Evolutionary conservation across 2,329 filamentous ascomycete species (phyloP), one percentile per base, ranked within the genome.

Genomic region (Davidsoniella virescens): DNA sequence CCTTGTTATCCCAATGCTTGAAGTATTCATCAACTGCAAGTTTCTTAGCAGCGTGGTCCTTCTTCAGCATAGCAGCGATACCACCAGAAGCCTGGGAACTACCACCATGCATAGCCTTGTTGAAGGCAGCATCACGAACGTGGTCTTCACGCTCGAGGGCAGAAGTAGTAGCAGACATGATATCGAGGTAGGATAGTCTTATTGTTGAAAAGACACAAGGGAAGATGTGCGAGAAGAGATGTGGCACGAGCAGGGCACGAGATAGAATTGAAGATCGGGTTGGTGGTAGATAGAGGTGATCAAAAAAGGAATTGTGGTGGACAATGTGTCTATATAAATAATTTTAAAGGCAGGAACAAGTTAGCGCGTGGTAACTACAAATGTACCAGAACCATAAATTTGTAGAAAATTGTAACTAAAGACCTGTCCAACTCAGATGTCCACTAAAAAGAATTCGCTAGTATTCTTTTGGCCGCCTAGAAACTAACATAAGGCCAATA

Each of bases 1-100:
- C 67, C 69, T 93, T 87, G 70, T 90, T 83, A 66, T 94, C 87
- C 84, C 85, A 94, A 65, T 94, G 87, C 74, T 93, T 93, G 72
- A 94, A 94, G 69, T 94, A 94, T 65, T 93, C 85, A 62, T 92
- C 84, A 25, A 88, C 76, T 44, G 87, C 87, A 48, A 82, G 81
- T 64, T 87, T 78, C 62, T 93, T 84, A 6, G 87, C 86, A 26
- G 70, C 61, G 26, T 60, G 57, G 65, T 92, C 82, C 71, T 98
- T 98, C 61, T 94, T 71, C 80, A 95, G 88, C 60, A 90, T 85
- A 56, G 73, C 68, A 58, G 77, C 70, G 59, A 95, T 76, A 57
- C 86, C 85, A 61, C 82, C 84, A 51, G 72, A 68, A 42, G 78
- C 76, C 62, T 80, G 67, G 46, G 85, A 72, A 49, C 85, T 87